Conservation (phyloP, 257 asterid genomes). For the Solanum ossicruentum region DNA sequence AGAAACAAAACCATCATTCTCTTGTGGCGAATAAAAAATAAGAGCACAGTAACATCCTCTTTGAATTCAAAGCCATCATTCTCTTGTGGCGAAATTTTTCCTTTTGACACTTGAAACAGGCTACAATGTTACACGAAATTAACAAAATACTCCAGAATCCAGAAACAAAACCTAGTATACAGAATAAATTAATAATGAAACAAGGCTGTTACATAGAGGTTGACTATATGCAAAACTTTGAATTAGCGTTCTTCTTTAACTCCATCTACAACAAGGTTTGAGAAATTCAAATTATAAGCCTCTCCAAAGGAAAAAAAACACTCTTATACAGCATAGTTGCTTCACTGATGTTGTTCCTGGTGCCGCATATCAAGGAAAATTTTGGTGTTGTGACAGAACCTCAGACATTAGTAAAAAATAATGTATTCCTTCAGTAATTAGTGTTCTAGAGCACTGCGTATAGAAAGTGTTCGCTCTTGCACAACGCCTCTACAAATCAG, state of each 20-base stretch:
- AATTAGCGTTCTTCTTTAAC: neutral
- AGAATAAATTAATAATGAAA: neutral
- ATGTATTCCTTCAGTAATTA: neutral
- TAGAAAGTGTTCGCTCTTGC: constrained; percentile 16
- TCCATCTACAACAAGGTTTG: neutral
- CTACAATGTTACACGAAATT: neutral
- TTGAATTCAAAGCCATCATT: neutral
- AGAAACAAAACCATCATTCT: no score
- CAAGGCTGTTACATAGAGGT: neutral
- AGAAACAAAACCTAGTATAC: neutral
- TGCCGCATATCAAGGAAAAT: neutral
- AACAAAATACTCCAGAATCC: neutral
- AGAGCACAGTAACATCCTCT: neutral
- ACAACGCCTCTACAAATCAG: constrained; percentile 13
- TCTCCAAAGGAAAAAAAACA: neutral
- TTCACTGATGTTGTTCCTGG: neutral
- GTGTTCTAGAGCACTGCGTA: constrained; percentile 17
- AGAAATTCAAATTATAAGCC: neutral
- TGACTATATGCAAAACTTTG: neutral
- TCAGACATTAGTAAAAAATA: neutral
- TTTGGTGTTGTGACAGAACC: neutral
- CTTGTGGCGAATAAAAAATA: neutral
- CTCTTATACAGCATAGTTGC: neutral
- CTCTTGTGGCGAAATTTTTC: neutral
- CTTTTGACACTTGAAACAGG: neutral